Base-by-base conservation (phyloP, 129 eudicot genomes). In the Helichrysum umbraculigerum region DNA sequence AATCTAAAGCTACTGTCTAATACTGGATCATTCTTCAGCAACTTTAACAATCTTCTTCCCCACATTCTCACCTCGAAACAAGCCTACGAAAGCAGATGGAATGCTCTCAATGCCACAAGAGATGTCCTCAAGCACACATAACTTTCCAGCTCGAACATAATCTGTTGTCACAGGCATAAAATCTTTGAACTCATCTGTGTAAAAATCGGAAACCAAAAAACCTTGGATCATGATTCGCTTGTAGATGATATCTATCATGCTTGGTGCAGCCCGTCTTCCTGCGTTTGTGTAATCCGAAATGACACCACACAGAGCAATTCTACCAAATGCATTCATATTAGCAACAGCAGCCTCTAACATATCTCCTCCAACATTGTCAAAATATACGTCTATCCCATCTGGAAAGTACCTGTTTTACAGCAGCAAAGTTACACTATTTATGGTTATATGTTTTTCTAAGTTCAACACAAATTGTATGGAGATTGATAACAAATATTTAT, bases 311-410 rank as follows among this genome's bases (percentile, higher is more conserved):
- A 68, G 81, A n/a, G 85, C 87, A 37, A 91, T 86, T 64, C 91
- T 84, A 7, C 96, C 97, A 29, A 81, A 89, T 6, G 73, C 1
- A 61, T 85, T 91, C 97, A 91, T 89, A 85, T 89, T 91, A 2
- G 78, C 50, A 74, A 91, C 74, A 10, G 75, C 89, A 12, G 90
- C 89, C 68, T 88, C 97, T 25, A 88, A 77, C 90, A 91, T 91
- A 61, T 88, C 85, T 0, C 84, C 92, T 51, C 97, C 97, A 37
- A 91, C 96, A 30, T 91, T 88, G 78, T 91, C 97, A 71, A 91
- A 88, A 20, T 88, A 91, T 78, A 91, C 77, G 80, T 88, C 92
- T 17, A 91, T 91, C 22, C 97, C 97, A 22, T 91, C 77, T 0
- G 92, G 96, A 59, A 89, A 91, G 64, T 84, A 85, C 75, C 91